phyloP scores from a whole-genome alignment of 2,329 filamentous ascomycete species.

The Chalaropsis thielavioides region DNA sequence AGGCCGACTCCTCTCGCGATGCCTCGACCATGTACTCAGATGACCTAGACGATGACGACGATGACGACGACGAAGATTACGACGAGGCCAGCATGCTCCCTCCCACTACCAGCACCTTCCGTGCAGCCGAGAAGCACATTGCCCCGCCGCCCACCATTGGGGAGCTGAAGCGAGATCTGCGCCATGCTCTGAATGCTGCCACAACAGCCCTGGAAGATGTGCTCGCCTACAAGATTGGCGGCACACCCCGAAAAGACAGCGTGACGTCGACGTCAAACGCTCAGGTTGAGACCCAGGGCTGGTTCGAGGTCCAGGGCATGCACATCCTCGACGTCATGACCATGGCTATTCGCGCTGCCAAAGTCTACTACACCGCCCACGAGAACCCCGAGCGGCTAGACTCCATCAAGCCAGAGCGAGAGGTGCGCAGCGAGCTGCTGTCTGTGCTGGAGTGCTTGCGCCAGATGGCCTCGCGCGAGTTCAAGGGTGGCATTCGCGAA shows the following conservation, averaged over 20 bases:
- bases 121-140: conserved; percentile 64
- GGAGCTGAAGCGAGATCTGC: conserved; percentile 55
- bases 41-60: conserved; percentile 25
- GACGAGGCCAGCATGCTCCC: conserved; percentile 71
- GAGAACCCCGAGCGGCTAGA: conserved; percentile 74
- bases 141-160: conserved; percentile 71
- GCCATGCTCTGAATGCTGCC: conserved; percentile 54
- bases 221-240: conserved; percentile 22
- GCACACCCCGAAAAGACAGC: conserved; percentile 17
- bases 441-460: conserved; percentile 82
- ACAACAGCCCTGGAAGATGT: conserved; percentile 51
- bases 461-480: conserved; percentile 77
- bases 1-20: conserved; percentile 5
- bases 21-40: conserved; percentile 15
- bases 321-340: conserved; percentile 87
- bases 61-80: conserved; percentile 43
- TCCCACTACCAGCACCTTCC: conserved; percentile 95
- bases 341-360: conserved; percentile 85
- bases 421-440: conserved; percentile 70
- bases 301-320: conserved; percentile 80
- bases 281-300: conserved; percentile 38
- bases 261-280: conserved; percentile 25
- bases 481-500: conserved; percentile 63
- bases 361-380: conserved; percentile 91
- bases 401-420: conserved; percentile 72